Evolutionary conservation across 2,329 filamentous ascomycete genomes (phyloP).

Genomic region (Albophoma yamanashiensis): DNA sequence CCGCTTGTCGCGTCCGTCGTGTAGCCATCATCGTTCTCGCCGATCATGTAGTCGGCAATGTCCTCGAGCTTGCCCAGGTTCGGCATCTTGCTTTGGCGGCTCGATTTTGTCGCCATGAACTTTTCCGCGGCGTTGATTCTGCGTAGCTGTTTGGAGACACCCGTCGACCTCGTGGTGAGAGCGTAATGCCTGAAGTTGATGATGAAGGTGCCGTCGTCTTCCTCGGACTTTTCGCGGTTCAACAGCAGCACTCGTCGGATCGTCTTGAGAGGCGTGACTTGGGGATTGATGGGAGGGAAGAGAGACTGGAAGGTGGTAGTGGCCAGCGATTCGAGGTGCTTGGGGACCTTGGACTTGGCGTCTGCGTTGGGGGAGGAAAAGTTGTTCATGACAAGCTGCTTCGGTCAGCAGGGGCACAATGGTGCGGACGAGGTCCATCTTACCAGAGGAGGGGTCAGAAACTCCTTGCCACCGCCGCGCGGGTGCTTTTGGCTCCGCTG

Average conservation of each 20-base stretch:
- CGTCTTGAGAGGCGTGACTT: slow-evolving; percentile 79
- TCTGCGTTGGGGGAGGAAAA: slow-evolving; percentile 59
- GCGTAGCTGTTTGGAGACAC: slow-evolving; percentile 73
- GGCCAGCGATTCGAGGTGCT: slow-evolving; percentile 83
- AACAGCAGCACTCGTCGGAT: slow-evolving; percentile 85
- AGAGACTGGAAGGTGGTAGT: slow-evolving; percentile 94
- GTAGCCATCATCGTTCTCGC: slow-evolving; percentile 67
- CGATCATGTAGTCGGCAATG: slow-evolving; percentile 89
- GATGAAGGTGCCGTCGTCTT: slow-evolving; percentile 61
- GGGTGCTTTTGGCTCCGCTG: slow-evolving; percentile 75
- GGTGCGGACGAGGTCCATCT: slow-evolving; percentile 5
- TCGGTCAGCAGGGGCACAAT: not conserved
- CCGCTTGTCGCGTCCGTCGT: slow-evolving; percentile 78
- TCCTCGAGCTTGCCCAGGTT: slow-evolving; percentile 88
- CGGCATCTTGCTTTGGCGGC: slow-evolving; percentile 61
- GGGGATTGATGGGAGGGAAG: slow-evolving; percentile 91
- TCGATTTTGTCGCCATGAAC: slow-evolving; percentile 49
- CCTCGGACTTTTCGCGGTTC: slow-evolving; percentile 60
- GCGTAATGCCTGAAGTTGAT: slow-evolving; percentile 89
- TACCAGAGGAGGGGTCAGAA: slow-evolving; percentile 72
- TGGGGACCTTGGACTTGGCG: slow-evolving; percentile 63
- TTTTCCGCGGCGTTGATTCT: slow-evolving; percentile 80
- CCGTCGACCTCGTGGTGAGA: slow-evolving; percentile 81
- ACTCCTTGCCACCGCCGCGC: slow-evolving; percentile 74
- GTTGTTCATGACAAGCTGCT: slow-evolving; percentile 92